Evolutionary conservation across 352 stramenopile genomes (phyloP).

Genomic region (Globisporangium recalcitrans): DNA sequence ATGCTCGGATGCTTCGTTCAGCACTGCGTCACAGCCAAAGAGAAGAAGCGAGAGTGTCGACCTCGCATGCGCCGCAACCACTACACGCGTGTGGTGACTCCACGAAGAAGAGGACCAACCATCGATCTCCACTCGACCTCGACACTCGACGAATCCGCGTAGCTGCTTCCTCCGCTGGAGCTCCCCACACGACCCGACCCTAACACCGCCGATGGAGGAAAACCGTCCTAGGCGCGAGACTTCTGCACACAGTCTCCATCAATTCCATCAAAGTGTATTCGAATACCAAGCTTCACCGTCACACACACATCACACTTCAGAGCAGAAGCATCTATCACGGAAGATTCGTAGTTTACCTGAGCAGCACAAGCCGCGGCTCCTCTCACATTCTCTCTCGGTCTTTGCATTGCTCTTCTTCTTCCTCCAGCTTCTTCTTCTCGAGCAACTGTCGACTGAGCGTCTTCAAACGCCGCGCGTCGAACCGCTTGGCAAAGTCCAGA

Average conservation of each 20-base stretch:
- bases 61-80: neutral
- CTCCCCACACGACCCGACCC: too few relatives aligned
- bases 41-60: neutral
- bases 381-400: neutral
- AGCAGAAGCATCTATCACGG: too few relatives aligned
- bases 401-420: neutral
- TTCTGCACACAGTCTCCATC: neutral
- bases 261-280: neutral
- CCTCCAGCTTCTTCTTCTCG: conserved; percentile 6
- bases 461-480: conserved; percentile 44
- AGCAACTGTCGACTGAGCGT: conserved; percentile 43
- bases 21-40: conserved; percentile 7
- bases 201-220: neutral
- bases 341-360: neutral
- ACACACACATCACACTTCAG: neutral
- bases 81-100: neutral
- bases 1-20: conserved; percentile 23
- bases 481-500: conserved; percentile 60
- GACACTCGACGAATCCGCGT: neutral
- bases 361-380: neutral
- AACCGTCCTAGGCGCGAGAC: neutral
- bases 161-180: too few relatives aligned
- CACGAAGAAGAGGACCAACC: neutral
- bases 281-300: neutral
- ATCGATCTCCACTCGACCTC: neutral